Conservation (phyloP, 2,329 filamentous ascomycete genomes). For the Cryphonectria nitschkei region DNA sequence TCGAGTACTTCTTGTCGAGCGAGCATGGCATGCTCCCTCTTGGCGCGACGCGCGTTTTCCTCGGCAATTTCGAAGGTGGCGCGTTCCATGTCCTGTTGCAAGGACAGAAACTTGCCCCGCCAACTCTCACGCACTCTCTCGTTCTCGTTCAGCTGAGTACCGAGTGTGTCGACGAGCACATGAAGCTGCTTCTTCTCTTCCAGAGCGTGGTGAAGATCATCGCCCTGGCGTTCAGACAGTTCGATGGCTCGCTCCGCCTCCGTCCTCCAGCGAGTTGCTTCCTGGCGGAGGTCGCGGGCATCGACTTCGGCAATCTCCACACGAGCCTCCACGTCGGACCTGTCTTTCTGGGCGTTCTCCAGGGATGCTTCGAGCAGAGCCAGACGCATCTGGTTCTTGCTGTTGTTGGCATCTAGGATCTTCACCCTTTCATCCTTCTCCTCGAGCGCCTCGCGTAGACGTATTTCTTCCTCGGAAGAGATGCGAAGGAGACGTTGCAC, state of each 20-base stretch:
- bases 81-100: conserved; percentile 85
- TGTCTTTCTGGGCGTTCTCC: conserved; percentile 56
- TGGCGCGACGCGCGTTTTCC: conserved; percentile 78
- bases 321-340: conserved; percentile 59
- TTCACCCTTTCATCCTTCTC: conserved; percentile 71
- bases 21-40: conserved; percentile 77
- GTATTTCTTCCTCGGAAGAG: conserved; percentile 72
- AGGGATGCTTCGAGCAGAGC: conserved; percentile 72
- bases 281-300: conserved; percentile 58
- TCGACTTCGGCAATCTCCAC: conserved; percentile 58
- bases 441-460: conserved; percentile 68
- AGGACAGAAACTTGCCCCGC: conserved; percentile 78
- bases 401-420: conserved; percentile 57
- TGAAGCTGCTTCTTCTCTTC: conserved; percentile 74
- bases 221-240: conserved; percentile 51
- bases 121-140: conserved; percentile 82
- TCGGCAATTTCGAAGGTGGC: conserved; percentile 79
- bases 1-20: conserved; percentile 82
- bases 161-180: conserved; percentile 72
- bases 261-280: conserved; percentile 62
- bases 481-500: conserved; percentile 70
- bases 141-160: conserved; percentile 82
- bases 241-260: conserved; percentile 65
- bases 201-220: conserved; percentile 52
- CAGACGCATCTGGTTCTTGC: conserved; percentile 63